Base-by-base conservation (phyloP, 352 stramenopile species). In the Phytopythium oedochilum region DNA sequence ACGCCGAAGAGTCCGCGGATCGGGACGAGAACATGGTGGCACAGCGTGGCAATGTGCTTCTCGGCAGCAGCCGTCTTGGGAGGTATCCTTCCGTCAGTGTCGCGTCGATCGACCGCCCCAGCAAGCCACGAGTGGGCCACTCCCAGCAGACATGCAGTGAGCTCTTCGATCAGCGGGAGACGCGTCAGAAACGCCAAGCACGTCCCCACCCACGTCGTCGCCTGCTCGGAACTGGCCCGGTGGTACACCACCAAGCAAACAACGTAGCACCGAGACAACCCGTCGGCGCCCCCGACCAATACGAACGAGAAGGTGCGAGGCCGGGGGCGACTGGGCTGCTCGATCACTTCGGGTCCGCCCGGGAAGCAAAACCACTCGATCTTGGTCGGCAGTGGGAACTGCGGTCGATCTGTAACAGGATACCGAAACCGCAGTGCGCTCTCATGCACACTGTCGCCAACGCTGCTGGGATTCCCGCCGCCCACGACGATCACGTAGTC, bases 311-410 rank as follows among this genome's bases (percentile, higher is more conserved):
- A 93, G 3, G 88, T 12, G 43, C 83, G 84, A 18, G 70, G 78
- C 18, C 56, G 55, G 0, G 85, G 85, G 14, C 78, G 60, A 20
- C 70, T 34, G 12, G 52, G 32, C 60, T 88, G 73, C 14, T 61
- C 59, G 6, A 89, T 51, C 25, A 86, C 63, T 64, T 95, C 79
- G 0, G 75, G 69, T 8, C 85, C 85, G 23, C 68, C 68, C 1
- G 85, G 83, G 43, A 93, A 93, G 54, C 85, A 95, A 60, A 95
- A 95, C 84, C 85, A 95, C 61, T 95, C 85, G 47, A 95, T 85
- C 64, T 95, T 95, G 2, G 83, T 95, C 2, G 85, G 85, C 20
- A 93, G 50, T 7, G 83, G 75, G 57, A 90, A 93, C 18, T 77
- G 60, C 6, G 49, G 66, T 8, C 78, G 69, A 55, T 93, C 81